Base-by-base conservation (phyloP, 2,329 filamentous ascomycete species). In the Hypoxylon sp. region DNA sequence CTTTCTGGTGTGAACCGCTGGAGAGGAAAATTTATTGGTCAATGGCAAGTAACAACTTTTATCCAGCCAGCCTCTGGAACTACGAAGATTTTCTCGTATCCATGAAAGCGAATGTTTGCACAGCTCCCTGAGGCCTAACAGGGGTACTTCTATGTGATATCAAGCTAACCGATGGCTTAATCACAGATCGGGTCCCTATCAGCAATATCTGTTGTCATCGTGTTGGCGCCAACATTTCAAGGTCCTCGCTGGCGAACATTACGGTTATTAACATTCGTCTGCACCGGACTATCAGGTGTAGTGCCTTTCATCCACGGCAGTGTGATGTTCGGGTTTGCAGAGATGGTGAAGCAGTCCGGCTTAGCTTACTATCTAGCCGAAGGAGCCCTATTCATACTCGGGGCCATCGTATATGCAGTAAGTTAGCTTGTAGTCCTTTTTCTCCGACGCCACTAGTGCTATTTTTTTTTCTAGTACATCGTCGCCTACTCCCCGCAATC, bases 11-110 rank as follows among this genome's bases (percentile, higher is more conserved):
- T 51, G 74, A 83, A 54, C 73, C 76, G 15, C 61, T 65, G 4
- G 67, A 85, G 59, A 79, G 82, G 60, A 73, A 67, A 53, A 69
- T 77, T 11, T 89, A 89, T 65, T 88, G 84, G 83, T 73, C 73
- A 6, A 88, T 89, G 84, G 79, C 80, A 63, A 63, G 70, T 63
- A 23, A 25, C 27, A 16, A 3, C 27, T 29, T 30, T 40, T 35
- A 21, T 25, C 34, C 19, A 34, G 7, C 15, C 47, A 16, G n/a
- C n/a, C n/a, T n/a, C n/a, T n/a, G n/a, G n/a, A n/a, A n/a, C n/a
- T n/a, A n/a, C n/a, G n/a, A n/a, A n/a, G n/a, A n/a, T n/a, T n/a
- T n/a, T n/a, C n/a, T n/a, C n/a, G n/a, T n/a, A n/a, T n/a, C n/a
- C n/a, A n/a, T n/a, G n/a, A n/a, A n/a, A n/a, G n/a, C n/a, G n/a